phyloP scores from a whole-genome alignment of 208 protist species.

The Acanthamoeba castellanii region DNA sequence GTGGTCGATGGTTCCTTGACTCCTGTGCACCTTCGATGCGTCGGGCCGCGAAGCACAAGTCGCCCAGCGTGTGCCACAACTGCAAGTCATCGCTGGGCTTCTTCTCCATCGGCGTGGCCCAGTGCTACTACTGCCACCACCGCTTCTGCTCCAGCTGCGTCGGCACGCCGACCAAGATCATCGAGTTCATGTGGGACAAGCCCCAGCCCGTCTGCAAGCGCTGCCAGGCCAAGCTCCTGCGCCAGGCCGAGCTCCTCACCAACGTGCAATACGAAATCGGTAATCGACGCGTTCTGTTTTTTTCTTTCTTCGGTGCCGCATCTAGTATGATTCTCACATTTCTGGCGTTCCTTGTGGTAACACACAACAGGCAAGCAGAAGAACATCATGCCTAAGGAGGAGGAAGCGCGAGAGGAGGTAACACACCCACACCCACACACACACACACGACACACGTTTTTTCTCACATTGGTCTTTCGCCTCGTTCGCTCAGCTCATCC shows the following conservation, averaged over 20 bases:
- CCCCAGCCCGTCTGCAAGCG: slow-evolving; percentile 69
- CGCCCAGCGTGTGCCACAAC: slow-evolving; percentile 10
- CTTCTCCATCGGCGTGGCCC: slow-evolving; percentile 27
- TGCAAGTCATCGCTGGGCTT: slow-evolving; percentile 58
- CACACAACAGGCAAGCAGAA: slow-evolving; percentile 3
- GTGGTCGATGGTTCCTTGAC: background rate
- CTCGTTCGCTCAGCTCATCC: background rate
- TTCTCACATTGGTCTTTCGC: too few relatives aligned
- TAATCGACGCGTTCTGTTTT: background rate
- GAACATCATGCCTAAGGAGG: slow-evolving; percentile 43
- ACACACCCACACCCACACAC: too few relatives aligned
- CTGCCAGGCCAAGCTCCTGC: slow-evolving; percentile 38
- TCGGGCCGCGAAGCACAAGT: slow-evolving; percentile 15
- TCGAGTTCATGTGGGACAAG: slow-evolving; percentile 72
- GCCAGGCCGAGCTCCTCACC: slow-evolving; percentile 60
- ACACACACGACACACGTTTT: background rate
- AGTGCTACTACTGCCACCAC: slow-evolving; percentile 72
- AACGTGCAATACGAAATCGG: slow-evolving; percentile 54
- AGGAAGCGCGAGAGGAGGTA: slow-evolving; percentile 52
- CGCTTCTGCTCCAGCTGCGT: slow-evolving; percentile 64
- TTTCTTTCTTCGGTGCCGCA: background rate
- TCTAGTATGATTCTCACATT: background rate
- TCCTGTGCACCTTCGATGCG: slow-evolving; percentile 8
- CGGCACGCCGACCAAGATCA: slow-evolving; percentile 52
- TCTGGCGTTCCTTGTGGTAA: background rate